Conservation (phyloP, 1,284 basidiomycete genomes). For the Phaffia rhodozyma region DNA sequence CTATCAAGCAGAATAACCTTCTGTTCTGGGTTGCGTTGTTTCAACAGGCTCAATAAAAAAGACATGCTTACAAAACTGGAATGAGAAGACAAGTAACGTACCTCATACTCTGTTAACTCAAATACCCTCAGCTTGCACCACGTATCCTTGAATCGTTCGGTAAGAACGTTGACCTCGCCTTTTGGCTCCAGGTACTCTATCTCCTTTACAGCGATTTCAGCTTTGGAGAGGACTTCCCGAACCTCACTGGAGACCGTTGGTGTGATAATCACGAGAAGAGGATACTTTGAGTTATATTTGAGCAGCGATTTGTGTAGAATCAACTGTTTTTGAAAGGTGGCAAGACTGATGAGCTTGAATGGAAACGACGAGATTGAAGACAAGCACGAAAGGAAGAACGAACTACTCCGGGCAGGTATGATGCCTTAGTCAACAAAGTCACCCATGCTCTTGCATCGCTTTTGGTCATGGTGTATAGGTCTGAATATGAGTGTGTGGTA, state of each 20-base stretch:
- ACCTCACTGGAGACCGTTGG: conserved; percentile 46
- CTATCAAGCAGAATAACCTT: conserved; percentile 74
- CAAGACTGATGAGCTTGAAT: not conserved
- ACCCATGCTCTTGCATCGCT: conserved; percentile 39
- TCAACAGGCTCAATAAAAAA: not conserved
- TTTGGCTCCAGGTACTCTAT: conserved; percentile 52
- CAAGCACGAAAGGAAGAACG: not conserved
- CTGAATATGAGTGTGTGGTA: not conserved
- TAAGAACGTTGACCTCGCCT: conserved; percentile 42
- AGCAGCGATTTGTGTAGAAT: conserved; percentile 58
- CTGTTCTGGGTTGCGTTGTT: conserved; percentile 33
- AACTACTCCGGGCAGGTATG: conserved; percentile 55
- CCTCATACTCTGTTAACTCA: conserved; percentile 61
- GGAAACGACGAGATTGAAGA: conserved; percentile 22
- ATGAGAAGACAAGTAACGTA: conserved; percentile 31
- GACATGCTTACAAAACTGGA: not conserved
- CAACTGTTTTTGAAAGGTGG: conserved; percentile 32
- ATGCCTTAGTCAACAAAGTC: conserved; percentile 52
- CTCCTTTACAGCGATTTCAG: conserved; percentile 47
- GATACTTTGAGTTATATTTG: conserved; percentile 54
- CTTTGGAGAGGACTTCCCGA: conserved; percentile 44
- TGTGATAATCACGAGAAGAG: conserved; percentile 71
- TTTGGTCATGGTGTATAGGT: too few relatives aligned
- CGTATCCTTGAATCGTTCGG: conserved; percentile 61
- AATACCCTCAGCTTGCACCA: conserved; percentile 84